Conservation (phyloP, 2,329 filamentous ascomycete genomes). For the Pestalotiopsis sp. region DNA sequence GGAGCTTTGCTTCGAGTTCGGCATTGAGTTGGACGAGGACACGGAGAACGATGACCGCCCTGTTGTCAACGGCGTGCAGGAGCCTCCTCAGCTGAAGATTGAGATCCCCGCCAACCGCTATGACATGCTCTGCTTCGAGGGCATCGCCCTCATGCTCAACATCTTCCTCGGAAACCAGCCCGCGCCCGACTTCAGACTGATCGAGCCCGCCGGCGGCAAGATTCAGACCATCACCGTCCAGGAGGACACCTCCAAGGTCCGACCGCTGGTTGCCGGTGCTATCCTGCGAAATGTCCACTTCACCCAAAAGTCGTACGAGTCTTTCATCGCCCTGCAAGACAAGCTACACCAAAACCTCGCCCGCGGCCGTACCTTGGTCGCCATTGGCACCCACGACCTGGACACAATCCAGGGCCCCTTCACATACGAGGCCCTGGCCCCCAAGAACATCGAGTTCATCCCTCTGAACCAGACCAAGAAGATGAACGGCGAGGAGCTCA, state of each 20-base stretch:
- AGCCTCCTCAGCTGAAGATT: constrained; percentile 93
- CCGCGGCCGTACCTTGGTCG: constrained; percentile 88
- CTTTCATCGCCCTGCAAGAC: constrained; percentile 96
- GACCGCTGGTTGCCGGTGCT: constrained; percentile 86
- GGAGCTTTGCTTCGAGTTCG: constrained; percentile 97
- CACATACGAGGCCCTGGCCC: constrained; percentile 89
- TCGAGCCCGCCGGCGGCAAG: constrained; percentile 71
- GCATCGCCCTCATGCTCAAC: constrained; percentile 92
- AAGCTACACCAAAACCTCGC: constrained; percentile 97
- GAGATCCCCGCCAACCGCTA: constrained; percentile 95
- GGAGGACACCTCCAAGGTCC: constrained; percentile 74
- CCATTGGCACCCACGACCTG: constrained; percentile 95
- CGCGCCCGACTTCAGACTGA: constrained; percentile 79
- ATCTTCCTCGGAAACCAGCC: constrained; percentile 81
- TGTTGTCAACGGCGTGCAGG: constrained; percentile 76
- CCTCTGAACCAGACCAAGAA: constrained; percentile 90
- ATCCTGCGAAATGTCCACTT: constrained; percentile 91
- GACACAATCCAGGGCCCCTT: constrained; percentile 94
- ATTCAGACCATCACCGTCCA: constrained; percentile 81
- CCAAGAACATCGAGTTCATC: constrained; percentile 88
- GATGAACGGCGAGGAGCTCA: constrained; percentile 86
- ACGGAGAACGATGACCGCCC: constrained; percentile 77
- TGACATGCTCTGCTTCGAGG: constrained; percentile 96
- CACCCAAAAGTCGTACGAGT: constrained; percentile 88
- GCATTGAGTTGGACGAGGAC: constrained; percentile 97